Conservation (phyloP, 257 asterid species). For the Solanum ahanhuiri region DNA sequence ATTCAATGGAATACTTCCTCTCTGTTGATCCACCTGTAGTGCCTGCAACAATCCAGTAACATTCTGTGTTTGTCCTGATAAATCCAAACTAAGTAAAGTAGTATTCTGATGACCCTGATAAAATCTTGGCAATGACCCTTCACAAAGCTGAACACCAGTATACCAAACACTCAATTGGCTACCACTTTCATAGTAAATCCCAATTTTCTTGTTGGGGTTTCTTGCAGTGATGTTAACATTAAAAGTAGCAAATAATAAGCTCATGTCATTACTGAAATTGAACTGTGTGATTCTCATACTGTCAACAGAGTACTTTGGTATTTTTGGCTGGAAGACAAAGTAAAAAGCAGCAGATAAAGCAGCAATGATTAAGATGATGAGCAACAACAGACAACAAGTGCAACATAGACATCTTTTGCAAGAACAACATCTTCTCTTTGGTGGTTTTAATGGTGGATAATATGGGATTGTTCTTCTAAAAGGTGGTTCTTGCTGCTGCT, state of each 20-base stretch:
- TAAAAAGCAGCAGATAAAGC: slow-evolving; percentile 49
- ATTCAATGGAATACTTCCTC: slow-evolving; percentile 50
- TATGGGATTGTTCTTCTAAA: slow-evolving; percentile 1
- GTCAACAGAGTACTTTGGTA: slow-evolving; percentile 69
- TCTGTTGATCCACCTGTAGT: slow-evolving; percentile 52
- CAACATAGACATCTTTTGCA: slow-evolving; percentile 61
- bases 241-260: slow-evolving; percentile 48
- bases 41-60: slow-evolving; percentile 49
- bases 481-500: not conserved
- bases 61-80: slow-evolving; percentile 61
- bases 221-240: slow-evolving; percentile 62
- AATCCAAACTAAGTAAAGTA: slow-evolving; percentile 37
- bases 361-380: slow-evolving; percentile 31
- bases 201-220: slow-evolving; percentile 80
- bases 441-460: slow-evolving; percentile 28
- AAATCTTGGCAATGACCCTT: slow-evolving; percentile 75
- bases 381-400: slow-evolving; percentile 35
- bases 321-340: slow-evolving; percentile 63
- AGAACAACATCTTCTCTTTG: slow-evolving; percentile 43
- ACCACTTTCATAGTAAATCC: slow-evolving; percentile 69
- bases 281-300: slow-evolving; percentile 56
- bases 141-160: slow-evolving; percentile 45
- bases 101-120: slow-evolving; percentile 95
- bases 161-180: slow-evolving; percentile 67
- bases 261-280: slow-evolving; percentile 38